Conservation (phyloP, 139 green algal genomes). For the Closterium sp. region DNA sequence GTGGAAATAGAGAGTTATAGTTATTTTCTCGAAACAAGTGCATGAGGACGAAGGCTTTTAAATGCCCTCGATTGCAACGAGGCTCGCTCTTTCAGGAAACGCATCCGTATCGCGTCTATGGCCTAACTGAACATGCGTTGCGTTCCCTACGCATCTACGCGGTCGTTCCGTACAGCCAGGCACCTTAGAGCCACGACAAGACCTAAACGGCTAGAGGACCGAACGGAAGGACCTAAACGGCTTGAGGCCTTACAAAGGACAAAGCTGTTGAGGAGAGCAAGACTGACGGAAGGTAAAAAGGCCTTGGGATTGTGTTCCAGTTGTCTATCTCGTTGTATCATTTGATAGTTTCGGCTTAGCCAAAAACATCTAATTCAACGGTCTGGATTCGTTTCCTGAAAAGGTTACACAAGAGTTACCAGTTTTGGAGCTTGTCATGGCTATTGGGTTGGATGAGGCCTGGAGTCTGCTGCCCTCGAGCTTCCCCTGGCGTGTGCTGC, state of each 20-base stretch:
- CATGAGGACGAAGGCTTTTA: not conserved
- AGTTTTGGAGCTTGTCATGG: not conserved
- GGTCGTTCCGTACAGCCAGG: not conserved
- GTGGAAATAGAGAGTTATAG: not conserved
- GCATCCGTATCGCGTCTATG: not conserved
- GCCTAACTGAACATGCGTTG: not conserved
- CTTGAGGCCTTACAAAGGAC: no score
- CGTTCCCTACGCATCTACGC: not conserved
- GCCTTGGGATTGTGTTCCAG: not conserved
- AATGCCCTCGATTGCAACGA: not conserved
- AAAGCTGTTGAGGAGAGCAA: no score
- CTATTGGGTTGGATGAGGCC: not conserved
- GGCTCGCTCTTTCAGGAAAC: not conserved
- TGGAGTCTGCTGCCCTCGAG: not conserved
- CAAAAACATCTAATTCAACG: not conserved
- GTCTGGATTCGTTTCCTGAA: not conserved
- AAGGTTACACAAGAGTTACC: not conserved
- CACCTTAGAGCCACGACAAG: not conserved
- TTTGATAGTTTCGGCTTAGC: not conserved
- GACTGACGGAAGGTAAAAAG: not conserved
- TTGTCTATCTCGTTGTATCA: not conserved
- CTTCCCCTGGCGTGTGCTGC: no score
- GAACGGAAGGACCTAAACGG: not conserved
- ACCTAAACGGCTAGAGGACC: not conserved
- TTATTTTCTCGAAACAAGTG: not conserved